A percentile compares a stretch with the other conserved stretches of the same genome.
phyloP scores from a whole-genome alignment of 2,329 filamentous ascomycete species.

The Exophiala phaeomuriformis region DNA sequence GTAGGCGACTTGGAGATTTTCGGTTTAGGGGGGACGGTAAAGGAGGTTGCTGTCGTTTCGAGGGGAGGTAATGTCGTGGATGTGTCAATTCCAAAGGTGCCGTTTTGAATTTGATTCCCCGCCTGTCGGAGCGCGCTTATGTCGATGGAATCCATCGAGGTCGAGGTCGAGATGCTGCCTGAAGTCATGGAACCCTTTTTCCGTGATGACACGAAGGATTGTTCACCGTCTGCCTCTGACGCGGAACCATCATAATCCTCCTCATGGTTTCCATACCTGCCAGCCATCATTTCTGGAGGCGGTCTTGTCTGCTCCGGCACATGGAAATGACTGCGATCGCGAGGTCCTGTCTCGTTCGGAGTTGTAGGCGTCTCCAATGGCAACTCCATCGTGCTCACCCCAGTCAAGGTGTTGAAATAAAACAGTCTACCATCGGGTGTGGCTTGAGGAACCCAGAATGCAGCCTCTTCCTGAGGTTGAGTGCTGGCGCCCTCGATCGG shows the following conservation, averaged over 20 bases:
- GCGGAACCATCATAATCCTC: constrained; percentile 92
- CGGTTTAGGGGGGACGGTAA: constrained; percentile 44
- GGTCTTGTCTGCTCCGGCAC: constrained; percentile 85
- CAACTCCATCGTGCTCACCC: constrained; percentile 88
- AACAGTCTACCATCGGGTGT: constrained; percentile 88
- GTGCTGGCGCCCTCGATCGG: constrained; percentile 61
- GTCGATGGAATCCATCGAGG: constrained; percentile 75
- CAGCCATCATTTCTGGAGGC: constrained; percentile 83
- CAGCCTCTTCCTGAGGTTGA: constrained; percentile 71
- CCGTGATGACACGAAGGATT: constrained; percentile 60
- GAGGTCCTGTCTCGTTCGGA: constrained; percentile 71
- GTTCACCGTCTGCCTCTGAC: constrained; percentile 74
- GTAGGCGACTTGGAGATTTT: constrained; percentile 46
- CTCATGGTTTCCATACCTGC: constrained; percentile 64
- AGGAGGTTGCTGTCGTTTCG: constrained; percentile 49
- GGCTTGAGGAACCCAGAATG: constrained; percentile 97
- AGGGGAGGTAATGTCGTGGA: constrained; percentile 37
- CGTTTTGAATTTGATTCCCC: constrained; percentile 3
- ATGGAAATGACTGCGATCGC: constrained; percentile 79
- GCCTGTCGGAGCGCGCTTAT: constrained; percentile 26
- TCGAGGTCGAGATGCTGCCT: constrained; percentile 72
- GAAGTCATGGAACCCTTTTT: constrained; percentile 60
- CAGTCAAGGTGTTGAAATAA: constrained; percentile 97
- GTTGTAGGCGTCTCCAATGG: constrained; percentile 84
- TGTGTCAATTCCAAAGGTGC: constrained; percentile 11